phyloP scores from a whole-genome alignment of 2,329 filamentous ascomycete species.

The Epichloe gansuensis region DNA sequence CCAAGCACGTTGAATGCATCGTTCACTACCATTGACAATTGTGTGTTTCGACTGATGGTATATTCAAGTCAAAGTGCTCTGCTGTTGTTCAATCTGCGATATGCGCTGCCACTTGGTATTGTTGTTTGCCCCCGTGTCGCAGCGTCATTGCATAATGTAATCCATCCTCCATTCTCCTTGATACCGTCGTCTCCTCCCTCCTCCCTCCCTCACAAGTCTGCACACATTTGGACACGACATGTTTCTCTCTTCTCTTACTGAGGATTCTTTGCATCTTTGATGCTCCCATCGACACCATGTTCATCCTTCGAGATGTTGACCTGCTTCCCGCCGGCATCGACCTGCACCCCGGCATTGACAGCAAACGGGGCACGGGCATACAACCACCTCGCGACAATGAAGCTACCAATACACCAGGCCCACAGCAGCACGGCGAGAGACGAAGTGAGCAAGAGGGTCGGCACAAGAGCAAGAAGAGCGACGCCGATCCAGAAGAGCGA shows the following conservation, averaged over 20 bases:
- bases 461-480: constrained; percentile 55
- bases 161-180: neutral
- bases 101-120: neutral
- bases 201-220: too few relatives aligned
- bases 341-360: constrained; percentile 9
- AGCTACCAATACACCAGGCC: constrained; percentile 53
- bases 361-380: constrained; percentile 25
- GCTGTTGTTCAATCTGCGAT: neutral
- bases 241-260: neutral
- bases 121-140: neutral
- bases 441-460: constrained; percentile 54
- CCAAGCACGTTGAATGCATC: neutral
- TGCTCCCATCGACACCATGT: constrained; percentile 11
- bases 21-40: neutral
- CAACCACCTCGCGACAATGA: constrained; percentile 34
- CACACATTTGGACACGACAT: too few relatives aligned
- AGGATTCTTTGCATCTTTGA: neutral
- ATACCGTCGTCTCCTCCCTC: too few relatives aligned
- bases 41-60: neutral
- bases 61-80: neutral
- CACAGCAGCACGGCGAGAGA: constrained; percentile 52
- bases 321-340: constrained; percentile 12
- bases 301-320: constrained; percentile 12
- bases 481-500: constrained; percentile 55
- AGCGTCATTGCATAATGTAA: neutral